Conservation (phyloP, 2,329 filamentous ascomycete species). For the Clarireedia hainanense region DNA sequence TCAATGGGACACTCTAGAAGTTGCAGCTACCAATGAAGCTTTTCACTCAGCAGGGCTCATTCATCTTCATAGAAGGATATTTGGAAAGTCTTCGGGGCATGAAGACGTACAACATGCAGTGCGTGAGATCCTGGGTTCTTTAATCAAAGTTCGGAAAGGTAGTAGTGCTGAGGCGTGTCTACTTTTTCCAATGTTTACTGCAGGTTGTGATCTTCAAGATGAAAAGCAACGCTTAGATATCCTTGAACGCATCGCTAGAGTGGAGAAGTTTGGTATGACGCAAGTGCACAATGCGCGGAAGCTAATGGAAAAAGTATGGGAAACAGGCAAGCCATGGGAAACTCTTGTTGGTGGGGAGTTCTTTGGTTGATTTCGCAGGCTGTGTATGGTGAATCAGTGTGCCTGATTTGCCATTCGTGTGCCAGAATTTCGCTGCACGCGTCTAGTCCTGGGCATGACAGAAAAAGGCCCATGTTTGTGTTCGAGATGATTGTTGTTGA, state of each 20-base stretch:
- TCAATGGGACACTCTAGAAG: slow-evolving; percentile 53
- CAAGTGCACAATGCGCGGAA: slow-evolving; percentile 58
- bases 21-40: slow-evolving; percentile 65
- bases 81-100: slow-evolving; percentile 52
- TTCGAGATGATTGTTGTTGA: background rate
- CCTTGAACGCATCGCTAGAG: slow-evolving; percentile 54
- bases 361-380: slow-evolving; percentile 20
- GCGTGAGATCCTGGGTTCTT: slow-evolving; percentile 51
- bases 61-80: slow-evolving; percentile 65
- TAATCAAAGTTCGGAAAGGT: slow-evolving; percentile 55
- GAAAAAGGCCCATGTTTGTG: slow-evolving; percentile 30
- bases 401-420: too few species aligned
- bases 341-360: slow-evolving; percentile 39
- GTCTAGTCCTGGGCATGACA: slow-evolving; percentile 36
- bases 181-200: slow-evolving; percentile 76
- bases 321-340: slow-evolving; percentile 61
- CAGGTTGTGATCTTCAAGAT: slow-evolving; percentile 64
- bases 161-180: slow-evolving; percentile 67
- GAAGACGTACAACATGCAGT: slow-evolving; percentile 56
- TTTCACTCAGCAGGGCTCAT: slow-evolving; percentile 75
- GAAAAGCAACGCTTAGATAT: slow-evolving; percentile 49
- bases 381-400: background rate
- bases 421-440: background rate
- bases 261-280: slow-evolving; percentile 69
- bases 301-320: slow-evolving; percentile 64